Base-by-base conservation (phyloP, 1,284 basidiomycete species). In the Irpex rosettiformis region DNA sequence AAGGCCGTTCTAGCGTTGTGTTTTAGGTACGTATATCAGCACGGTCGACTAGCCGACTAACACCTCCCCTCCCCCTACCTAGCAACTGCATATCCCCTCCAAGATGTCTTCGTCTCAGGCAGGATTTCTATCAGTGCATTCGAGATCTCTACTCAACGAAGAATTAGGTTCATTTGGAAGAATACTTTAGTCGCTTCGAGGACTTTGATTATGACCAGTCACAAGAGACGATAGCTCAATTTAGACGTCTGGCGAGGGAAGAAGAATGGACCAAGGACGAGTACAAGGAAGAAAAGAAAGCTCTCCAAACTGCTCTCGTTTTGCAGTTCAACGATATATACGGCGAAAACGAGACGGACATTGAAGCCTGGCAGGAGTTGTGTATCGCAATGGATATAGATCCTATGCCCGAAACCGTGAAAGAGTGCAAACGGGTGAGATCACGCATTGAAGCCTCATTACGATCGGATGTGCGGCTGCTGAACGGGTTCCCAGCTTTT, bases 251-350 rank as follows among this genome's bases (percentile, higher is more conserved):
- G 33, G 10, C 33, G 11, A 37, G 33, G 33, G 11, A 37, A 37
- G 11, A 37, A 16, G 11, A 37, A 37, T 37, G 33, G 33, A 11
- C 33, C 11, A 8, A 37, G 16, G 33, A 37, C 16, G 43, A 45
- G 43, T 18, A 18, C 16, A 18, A n/a, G 10, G n/a, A 45, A n/a
- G 43, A n/a, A 8, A 11, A 18, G 13, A 18, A 22, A 11, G 13
- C 8, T 11, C 18, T 45, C 7, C 43, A 66, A 25, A 57, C 65
- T n/a, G 75, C 73, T 0, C 54, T 77, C 21, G 69, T 67, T 0
- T 13, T 55, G n/a, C 68, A 75, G 24, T 77, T 77, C 64, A 73
- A 75, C 52, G 13, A 30, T 0, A 67, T 64, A 4, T 77, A 73
- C 48, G 75, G 75, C 0, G 70, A 62, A 0, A 67, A 75, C 45